These are phyloP conservation scores for Arabidopsis thaliana DNA, from an alignment of 345 rosid species.

Conservation along the genomic window DNA sequence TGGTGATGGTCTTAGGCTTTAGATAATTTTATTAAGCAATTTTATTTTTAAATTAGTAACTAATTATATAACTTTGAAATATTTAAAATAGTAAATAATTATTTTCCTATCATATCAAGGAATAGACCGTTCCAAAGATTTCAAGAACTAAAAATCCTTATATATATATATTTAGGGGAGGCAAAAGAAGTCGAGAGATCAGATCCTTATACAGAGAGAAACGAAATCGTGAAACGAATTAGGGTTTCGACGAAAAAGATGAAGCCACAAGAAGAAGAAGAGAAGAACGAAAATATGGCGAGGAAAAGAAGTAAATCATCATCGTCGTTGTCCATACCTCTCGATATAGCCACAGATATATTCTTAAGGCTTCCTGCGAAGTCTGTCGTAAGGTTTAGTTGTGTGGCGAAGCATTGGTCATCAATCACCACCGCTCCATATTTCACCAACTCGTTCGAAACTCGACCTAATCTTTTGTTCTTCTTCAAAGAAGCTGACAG, in stretches of 20 bases:
- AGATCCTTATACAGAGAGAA: neutral
- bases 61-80: too few species aligned
- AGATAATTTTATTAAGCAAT: too few species aligned
- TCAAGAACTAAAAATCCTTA: too few species aligned
- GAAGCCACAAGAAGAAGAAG: neutral
- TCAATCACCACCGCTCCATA: neutral
- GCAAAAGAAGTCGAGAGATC: neutral
- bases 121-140: neutral
- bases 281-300: neutral
- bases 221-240: neutral
- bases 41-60: too few species aligned
- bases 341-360: neutral
- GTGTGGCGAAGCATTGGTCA: slow-evolving; percentile 5
- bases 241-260: neutral
- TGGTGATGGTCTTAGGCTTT: too few species aligned
- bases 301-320: neutral
- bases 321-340: neutral
- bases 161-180: neutral
- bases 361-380: neutral
- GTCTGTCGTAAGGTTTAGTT: neutral
- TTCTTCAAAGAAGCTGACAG: neutral
- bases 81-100: too few species aligned
- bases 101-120: neutral
- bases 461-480: neutral
- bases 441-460: neutral